These are phyloP conservation scores for Lactuca sativa DNA, from an alignment of 129 eudicot species.

Conservation along the genomic window DNA sequence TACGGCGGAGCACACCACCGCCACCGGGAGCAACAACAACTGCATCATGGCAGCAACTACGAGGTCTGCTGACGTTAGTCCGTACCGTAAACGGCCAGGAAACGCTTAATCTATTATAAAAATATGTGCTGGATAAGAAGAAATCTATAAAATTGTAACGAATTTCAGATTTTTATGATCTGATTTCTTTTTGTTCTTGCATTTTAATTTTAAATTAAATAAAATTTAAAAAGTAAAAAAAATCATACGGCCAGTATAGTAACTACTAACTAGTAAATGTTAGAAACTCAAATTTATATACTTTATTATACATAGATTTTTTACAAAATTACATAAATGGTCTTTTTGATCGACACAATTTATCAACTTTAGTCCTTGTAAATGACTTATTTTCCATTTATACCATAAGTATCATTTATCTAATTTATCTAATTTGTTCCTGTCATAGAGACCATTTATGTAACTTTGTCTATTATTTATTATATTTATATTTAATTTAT, in stretches of 20 bases:
- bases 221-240: background rate
- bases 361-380: no score
- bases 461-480: no score
- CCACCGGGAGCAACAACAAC: background rate
- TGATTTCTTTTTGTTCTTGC: slow-evolving; percentile 7
- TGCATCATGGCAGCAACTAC: slow-evolving; percentile 28
- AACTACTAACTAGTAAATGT: background rate
- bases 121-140: background rate
- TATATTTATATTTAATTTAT: no score
- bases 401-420: no score
- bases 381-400: no score
- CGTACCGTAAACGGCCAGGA: background rate
- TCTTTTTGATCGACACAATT: no score
- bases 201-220: background rate
- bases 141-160: background rate
- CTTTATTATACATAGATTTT: no score
- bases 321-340: no score
- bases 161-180: slow-evolving; percentile 9
- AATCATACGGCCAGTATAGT: slow-evolving; percentile 2
- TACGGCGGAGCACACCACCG: slow-evolving; percentile 17
- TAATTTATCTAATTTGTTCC: no score
- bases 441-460: no score
- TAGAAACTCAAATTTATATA: no score
- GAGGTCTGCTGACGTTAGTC: slow-evolving; percentile 45
- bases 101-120: background rate